Evolutionary conservation across 495 filamentous ascomycete species (phyloP).

Genomic region (Trichoderma reesei): DNA sequence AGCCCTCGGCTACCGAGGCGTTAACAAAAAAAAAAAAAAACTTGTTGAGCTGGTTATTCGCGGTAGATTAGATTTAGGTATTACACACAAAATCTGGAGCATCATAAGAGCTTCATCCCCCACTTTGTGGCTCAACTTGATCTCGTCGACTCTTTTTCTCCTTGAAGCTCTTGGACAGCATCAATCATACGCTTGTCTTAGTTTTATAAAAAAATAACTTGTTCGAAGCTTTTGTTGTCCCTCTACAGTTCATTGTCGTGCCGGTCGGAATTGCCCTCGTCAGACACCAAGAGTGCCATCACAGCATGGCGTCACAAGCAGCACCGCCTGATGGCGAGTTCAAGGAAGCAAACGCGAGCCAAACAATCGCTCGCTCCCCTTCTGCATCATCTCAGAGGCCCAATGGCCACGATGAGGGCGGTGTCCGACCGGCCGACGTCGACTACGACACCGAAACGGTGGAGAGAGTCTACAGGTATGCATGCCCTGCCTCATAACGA

Average conservation of each 20-base stretch:
- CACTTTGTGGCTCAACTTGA: background rate
- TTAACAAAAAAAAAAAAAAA: no score
- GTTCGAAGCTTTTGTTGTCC: background rate
- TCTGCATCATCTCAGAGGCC: constrained; percentile 5
- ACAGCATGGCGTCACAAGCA: background rate
- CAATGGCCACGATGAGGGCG: constrained; percentile 16
- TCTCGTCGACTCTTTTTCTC: background rate
- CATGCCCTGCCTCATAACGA: background rate
- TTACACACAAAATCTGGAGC: background rate
- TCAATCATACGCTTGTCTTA: background rate
- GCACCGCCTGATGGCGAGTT: constrained; percentile 4
- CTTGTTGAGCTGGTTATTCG: constrained; percentile 1
- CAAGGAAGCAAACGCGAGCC: background rate
- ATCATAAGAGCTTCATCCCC: background rate
- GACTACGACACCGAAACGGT: constrained; percentile 46
- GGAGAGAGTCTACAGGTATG: constrained; percentile 53
- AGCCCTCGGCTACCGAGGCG: constrained; percentile 2
- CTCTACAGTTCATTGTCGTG: background rate
- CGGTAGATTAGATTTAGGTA: background rate
- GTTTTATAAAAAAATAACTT: no score
- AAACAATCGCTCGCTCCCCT: background rate
- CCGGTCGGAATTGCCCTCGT: constrained; percentile 5
- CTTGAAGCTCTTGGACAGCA: background rate
- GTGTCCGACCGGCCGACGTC: constrained; percentile 23
- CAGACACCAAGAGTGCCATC: background rate